Evolutionary conservation across 768 basidiomycete genomes (phyloP).

Genomic region (Pulveroboletus ravenelii): DNA sequence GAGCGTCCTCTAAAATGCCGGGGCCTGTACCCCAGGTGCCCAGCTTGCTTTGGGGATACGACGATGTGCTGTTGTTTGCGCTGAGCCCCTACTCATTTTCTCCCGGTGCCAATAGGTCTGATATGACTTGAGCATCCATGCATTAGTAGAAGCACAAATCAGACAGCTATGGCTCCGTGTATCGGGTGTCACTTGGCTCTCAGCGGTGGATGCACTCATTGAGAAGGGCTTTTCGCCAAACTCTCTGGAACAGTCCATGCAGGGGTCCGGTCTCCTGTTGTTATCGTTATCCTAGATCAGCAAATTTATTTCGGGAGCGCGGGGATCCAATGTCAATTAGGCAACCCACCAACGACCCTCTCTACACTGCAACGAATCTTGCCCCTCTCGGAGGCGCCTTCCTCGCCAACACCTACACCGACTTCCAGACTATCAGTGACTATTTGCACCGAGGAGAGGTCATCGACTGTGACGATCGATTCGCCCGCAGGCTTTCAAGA

Average conservation of each 20-base stretch:
- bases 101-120: conserved; percentile 19
- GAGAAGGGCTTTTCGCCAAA: conserved; percentile 16
- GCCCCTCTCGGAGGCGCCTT: conserved; percentile 18
- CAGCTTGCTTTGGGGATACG: conserved; percentile 13
- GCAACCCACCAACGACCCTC: conserved; percentile 13
- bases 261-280: conserved; percentile 7
- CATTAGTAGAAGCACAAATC: background rate
- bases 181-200: conserved; percentile 16
- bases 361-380: conserved; percentile 17
- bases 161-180: conserved; percentile 17
- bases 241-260: conserved; percentile 9
- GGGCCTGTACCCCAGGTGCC: conserved; percentile 3
- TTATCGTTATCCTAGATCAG: conserved; percentile 12
- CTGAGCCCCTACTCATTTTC: conserved; percentile 15
- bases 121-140: background rate
- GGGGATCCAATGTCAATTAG: conserved; percentile 8
- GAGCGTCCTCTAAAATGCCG: background rate
- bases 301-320: background rate
- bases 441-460: conserved; percentile 13
- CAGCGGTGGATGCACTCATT: conserved; percentile 12
- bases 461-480: background rate
- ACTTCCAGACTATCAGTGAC: conserved; percentile 13
- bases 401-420: conserved; percentile 15
- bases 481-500: conserved; percentile 15
- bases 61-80: conserved; percentile 10